Evolutionary conservation across 1,284 basidiomycete species (phyloP).

Genomic region (Exobasidium rhododendri): DNA sequence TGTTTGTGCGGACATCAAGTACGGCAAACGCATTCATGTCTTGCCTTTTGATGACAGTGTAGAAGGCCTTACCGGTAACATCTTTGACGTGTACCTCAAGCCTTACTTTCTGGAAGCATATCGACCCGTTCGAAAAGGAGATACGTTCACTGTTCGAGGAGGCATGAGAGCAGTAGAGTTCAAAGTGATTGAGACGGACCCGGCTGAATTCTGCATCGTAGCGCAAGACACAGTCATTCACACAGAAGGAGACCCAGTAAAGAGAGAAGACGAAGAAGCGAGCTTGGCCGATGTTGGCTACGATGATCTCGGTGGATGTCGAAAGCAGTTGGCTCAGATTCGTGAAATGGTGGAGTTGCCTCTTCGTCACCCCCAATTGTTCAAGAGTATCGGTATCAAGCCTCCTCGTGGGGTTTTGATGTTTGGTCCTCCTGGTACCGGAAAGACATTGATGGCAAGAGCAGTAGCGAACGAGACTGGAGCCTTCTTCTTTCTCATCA

Average conservation of each 20-base stretch:
- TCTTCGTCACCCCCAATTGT: conserved; percentile 94
- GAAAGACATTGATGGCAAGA: conserved; percentile 75
- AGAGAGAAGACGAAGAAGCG: conserved; percentile 97
- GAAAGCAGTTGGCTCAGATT: conserved; percentile 99
- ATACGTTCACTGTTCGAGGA: conserved; percentile 97
- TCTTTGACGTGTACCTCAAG: conserved; percentile 97
- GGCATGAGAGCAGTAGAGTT: conserved; percentile 76
- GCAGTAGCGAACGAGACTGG: conserved; percentile 99
- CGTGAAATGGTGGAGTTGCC: conserved; percentile 98
- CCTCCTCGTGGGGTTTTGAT: conserved; percentile 69
- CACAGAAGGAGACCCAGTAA: conserved; percentile 96
- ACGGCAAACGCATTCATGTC: conserved; percentile 95
- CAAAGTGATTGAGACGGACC: conserved; percentile 89
- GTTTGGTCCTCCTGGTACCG: conserved; percentile 55
- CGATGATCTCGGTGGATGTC: conserved; percentile 97
- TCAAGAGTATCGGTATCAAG: conserved; percentile 99
- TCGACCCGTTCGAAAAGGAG: conserved; percentile 89
- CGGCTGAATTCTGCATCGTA: conserved; percentile 92
- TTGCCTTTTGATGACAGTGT: conserved; percentile 97
- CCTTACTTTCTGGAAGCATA: conserved; percentile 99
- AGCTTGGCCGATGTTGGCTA: conserved; percentile 97
- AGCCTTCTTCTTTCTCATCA: conserved; percentile 99
- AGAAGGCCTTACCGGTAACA: conserved; percentile 92
- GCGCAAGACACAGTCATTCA: conserved; percentile 96
- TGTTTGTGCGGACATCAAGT: conserved; percentile 96